A percentile compares a stretch with the other conserved stretches of the same genome.
Conservation (phyloP, 306 rosid genomes). For the Quercus cerris region DNA sequence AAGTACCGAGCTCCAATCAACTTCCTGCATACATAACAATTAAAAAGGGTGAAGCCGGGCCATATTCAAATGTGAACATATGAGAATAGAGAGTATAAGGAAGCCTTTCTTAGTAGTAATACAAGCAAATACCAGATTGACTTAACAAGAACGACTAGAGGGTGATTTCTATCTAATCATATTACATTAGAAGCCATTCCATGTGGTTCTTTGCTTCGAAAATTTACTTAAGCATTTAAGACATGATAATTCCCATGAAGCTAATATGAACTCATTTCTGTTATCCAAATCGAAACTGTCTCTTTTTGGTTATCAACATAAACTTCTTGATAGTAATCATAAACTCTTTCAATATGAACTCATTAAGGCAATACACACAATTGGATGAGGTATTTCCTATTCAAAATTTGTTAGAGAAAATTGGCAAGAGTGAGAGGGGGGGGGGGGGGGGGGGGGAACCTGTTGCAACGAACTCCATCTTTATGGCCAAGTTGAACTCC, state of each 20-base stretch:
- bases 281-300: no score
- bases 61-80: background rate
- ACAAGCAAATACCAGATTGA: no score
- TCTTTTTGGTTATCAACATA: no score
- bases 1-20: slow-evolving; percentile 81
- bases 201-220: no score
- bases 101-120: no score
- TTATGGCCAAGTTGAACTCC: slow-evolving; percentile 28
- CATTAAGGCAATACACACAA: background rate
- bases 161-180: no score
- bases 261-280: no score
- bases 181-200: no score
- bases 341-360: background rate
- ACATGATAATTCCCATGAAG: no score
- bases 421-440: background rate
- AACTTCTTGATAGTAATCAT: no score
- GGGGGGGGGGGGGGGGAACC: slow-evolving; percentile 16
- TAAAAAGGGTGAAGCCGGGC: background rate
- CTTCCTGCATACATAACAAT: slow-evolving; percentile 42
- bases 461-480: slow-evolving; percentile 44
- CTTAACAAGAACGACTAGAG: no score
- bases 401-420: background rate
- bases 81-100: background rate
- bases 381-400: background rate
- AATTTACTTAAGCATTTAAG: no score